Base-by-base conservation (phyloP, 2,329 filamentous ascomycete genomes). In the Blumeriella jaapii region DNA sequence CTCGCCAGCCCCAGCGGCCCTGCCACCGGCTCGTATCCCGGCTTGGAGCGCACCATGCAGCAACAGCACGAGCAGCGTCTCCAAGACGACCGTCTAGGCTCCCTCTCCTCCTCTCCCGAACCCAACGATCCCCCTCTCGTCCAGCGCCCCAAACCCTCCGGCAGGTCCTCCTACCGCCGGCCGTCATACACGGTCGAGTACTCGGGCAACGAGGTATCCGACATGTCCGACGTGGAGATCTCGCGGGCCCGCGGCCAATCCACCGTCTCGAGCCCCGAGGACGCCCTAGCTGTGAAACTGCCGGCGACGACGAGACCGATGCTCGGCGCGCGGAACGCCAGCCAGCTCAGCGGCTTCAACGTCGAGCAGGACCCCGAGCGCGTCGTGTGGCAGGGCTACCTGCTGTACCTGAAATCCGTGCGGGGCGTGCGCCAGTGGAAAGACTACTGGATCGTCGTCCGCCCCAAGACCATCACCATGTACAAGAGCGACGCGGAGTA, bases 401-500 rank as follows among this genome's bases (percentile, higher is more conserved):
- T 96, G 19, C 82, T 83, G 58, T 76, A 85, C 42, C 71, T 95
- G 38, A 85, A 83, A 50, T 82, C 78, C 42, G 87, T 85, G 52
- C 70, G 79, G 14, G 85, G 86, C 6, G 74, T 98, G 13, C 77
- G 82, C 29, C 82, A 93, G 53, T 98, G 91, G 91, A 95, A 94
- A 65, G 80, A 85, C 50, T 70, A 86, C 40, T 96, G 91, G 91
- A 82, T 81, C 9, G 91, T 96, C 0, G 69, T 98, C 33, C 82
- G 91, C 19, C 80, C 84, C 1, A 78, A 81, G 33, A 86, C 82
- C 44, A 65, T 98, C 19, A 82, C 85, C 11, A 71, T 96, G 16
- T 98, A 98, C 67, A 95, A 95, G 59, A 81, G 93, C 54, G 83
- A 93, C 44, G 68, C 77, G 45, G 91, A 98, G 61, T 96, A 96